These are phyloP conservation scores for Esteya vermicola DNA, from an alignment of 2,329 filamentous ascomycete species.

Conservation along the genomic window DNA sequence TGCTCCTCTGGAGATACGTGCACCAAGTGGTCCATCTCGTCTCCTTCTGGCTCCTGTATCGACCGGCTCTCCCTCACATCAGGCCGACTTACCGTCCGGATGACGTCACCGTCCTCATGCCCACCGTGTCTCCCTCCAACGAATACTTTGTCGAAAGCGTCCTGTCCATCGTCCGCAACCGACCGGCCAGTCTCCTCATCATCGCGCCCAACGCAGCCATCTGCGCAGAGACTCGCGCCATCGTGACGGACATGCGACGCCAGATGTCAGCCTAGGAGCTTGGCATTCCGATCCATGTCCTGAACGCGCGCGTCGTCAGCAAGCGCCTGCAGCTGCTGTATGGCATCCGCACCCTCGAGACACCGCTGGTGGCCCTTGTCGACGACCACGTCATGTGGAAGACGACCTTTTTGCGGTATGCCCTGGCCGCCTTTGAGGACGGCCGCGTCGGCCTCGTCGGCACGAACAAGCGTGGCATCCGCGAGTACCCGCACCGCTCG, in stretches of 20 bases:
- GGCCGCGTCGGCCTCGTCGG: constrained; percentile 36
- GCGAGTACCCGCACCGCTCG: constrained; percentile 15
- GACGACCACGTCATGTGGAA: constrained; percentile 42
- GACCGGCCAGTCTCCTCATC: constrained; percentile 24
- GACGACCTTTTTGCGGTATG: constrained; percentile 21
- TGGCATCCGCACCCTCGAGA: constrained; percentile 22
- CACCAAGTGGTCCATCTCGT: constrained; percentile 28
- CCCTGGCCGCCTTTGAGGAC: constrained; percentile 29
- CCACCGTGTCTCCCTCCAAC: constrained; percentile 31
- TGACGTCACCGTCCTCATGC: constrained; percentile 36
- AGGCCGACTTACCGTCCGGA: constrained; percentile 17
- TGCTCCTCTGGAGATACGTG: constrained; percentile 30
- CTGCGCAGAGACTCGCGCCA: constrained; percentile 5
- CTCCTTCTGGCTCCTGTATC: constrained; percentile 25
- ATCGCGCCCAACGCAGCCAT: constrained; percentile 26
- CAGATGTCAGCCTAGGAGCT: not conserved
- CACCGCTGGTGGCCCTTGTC: constrained; percentile 27
- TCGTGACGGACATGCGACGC: constrained; percentile 1
- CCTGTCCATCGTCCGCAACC: constrained; percentile 22
- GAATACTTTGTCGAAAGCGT: constrained; percentile 27
- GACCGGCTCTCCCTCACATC: constrained; percentile 14
- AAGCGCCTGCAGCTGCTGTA: constrained; percentile 33
- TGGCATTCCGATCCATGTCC: constrained; percentile 15
- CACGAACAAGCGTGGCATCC: constrained; percentile 38
- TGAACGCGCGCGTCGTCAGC: constrained; percentile 20